These are phyloP conservation scores for Onygenales sp. DNA, from an alignment of 2,329 filamentous ascomycete genomes.

Conservation along the genomic window DNA sequence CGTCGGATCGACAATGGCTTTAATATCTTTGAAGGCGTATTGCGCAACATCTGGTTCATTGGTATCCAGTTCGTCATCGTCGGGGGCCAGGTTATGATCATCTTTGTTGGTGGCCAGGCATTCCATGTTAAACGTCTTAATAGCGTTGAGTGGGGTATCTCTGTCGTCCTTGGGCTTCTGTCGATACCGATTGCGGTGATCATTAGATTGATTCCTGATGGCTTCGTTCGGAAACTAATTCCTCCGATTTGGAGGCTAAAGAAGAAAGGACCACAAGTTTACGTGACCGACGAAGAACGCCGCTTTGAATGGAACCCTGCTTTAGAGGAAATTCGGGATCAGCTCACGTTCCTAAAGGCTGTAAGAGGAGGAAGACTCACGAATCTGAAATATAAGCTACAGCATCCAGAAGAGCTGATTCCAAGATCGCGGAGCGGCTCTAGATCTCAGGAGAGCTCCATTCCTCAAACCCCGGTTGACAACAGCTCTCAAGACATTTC, in stretches of 20 bases:
- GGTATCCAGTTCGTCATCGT: constrained; percentile 58
- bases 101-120: constrained; percentile 59
- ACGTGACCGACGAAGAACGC: constrained; percentile 38
- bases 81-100: constrained; percentile 61
- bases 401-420: constrained; percentile 44
- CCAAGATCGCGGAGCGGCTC: constrained; percentile 35
- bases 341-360: constrained; percentile 54
- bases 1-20: constrained; percentile 36
- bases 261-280: constrained; percentile 29
- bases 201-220: constrained; percentile 52
- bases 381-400: constrained; percentile 50
- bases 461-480: constrained; percentile 45
- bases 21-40: constrained; percentile 36
- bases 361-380: constrained; percentile 54
- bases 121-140: constrained; percentile 54
- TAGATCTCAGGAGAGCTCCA: constrained; percentile 32
- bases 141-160: constrained; percentile 61
- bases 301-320: constrained; percentile 50
- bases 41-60: constrained; percentile 41
- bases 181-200: constrained; percentile 58
- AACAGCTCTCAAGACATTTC: constrained; percentile 13
- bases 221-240: constrained; percentile 38
- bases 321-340: constrained; percentile 53
- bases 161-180: constrained; percentile 56
- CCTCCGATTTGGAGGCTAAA: constrained; percentile 30